Evolutionary conservation across 257 asterid genomes (phyloP).

Genomic region (Knoxia roxburghii): DNA sequence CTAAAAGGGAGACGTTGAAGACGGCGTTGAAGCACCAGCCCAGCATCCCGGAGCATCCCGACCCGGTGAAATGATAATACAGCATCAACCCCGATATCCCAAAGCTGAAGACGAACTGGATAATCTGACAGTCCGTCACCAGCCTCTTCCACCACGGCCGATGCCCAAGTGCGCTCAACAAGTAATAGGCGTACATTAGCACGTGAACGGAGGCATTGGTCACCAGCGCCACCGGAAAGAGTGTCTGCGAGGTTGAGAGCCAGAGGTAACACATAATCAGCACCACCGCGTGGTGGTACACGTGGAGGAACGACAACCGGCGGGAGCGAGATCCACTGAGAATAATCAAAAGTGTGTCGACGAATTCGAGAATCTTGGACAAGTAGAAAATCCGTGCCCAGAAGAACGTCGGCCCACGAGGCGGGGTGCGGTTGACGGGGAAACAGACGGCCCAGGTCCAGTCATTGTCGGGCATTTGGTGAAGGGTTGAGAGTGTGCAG

Average conservation of each 20-base stretch:
- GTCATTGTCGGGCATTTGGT: slow-evolving; percentile 46
- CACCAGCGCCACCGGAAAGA: slow-evolving; percentile 85
- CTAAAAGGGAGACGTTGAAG: slow-evolving; percentile 76
- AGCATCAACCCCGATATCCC: slow-evolving; percentile 70
- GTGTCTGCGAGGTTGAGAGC: slow-evolving; percentile 65
- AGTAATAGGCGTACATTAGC: slow-evolving; percentile 81
- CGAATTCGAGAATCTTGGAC: slow-evolving; percentile 76
- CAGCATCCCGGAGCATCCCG: slow-evolving; percentile 77
- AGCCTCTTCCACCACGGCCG: slow-evolving; percentile 85
- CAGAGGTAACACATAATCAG: slow-evolving; percentile 76
- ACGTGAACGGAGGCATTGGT: slow-evolving; percentile 87
- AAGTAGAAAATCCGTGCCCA: slow-evolving; percentile 89
- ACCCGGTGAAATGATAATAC: slow-evolving; percentile 50
- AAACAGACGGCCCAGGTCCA: slow-evolving; percentile 76
- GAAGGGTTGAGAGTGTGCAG: slow-evolving; percentile 60
- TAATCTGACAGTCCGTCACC: slow-evolving; percentile 75
- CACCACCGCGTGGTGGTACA: slow-evolving; percentile 87
- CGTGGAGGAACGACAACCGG: slow-evolving; percentile 84
- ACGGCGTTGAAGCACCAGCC: slow-evolving; percentile 89
- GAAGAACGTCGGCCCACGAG: slow-evolving; percentile 70
- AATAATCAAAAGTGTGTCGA: slow-evolving; percentile 64
- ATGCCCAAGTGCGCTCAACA: slow-evolving; percentile 53
- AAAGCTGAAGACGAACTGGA: slow-evolving; percentile 79
- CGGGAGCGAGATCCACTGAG: slow-evolving; percentile 42
- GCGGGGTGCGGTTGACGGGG: slow-evolving; percentile 50